Evolutionary conservation across 768 basidiomycete species (phyloP).

Genomic region (Lentinula sp.): DNA sequence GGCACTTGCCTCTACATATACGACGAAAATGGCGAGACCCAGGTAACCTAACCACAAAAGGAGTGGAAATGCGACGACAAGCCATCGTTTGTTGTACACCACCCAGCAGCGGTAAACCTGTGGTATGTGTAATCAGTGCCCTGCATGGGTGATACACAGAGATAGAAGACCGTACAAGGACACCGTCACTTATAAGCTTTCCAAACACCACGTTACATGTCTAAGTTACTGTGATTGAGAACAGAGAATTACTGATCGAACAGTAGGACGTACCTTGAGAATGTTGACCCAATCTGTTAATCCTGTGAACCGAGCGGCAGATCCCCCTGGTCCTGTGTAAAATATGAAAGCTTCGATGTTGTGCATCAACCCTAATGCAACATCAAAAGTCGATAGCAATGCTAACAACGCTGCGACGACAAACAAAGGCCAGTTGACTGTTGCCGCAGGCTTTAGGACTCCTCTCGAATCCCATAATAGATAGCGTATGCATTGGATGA

Average conservation of each 20-base stretch:
- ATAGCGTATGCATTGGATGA: neutral
- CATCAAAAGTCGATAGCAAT: slow-evolving; percentile 10
- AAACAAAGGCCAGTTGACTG: slow-evolving; percentile 11
- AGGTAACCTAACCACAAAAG: slow-evolving; percentile 4
- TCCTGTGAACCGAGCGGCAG: slow-evolving; percentile 2
- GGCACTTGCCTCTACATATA: slow-evolving; percentile 2
- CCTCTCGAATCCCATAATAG: neutral
- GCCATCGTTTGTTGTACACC: slow-evolving; percentile 3
- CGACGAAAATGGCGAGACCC: neutral
- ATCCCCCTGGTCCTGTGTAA: slow-evolving; percentile 10
- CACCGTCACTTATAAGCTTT: slow-evolving; percentile 8
- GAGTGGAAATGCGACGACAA: slow-evolving; percentile 2
- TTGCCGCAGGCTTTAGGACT: neutral
- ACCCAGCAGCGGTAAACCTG: slow-evolving; percentile 13
- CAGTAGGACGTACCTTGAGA: slow-evolving; percentile 3
- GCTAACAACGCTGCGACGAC: slow-evolving; percentile 7
- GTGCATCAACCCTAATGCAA: slow-evolving; percentile 7
- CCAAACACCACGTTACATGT: slow-evolving; percentile 5
- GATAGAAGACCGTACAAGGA: neutral
- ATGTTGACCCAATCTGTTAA: slow-evolving; percentile 12
- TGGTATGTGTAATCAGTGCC: neutral
- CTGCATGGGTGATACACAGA: neutral
- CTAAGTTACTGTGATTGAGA: neutral
- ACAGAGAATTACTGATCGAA: neutral
- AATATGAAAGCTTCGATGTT: slow-evolving; percentile 10